A percentile compares a stretch with the other conserved stretches of the same genome.
These are phyloP conservation scores for Leccinum pachyderme DNA, from an alignment of 1,284 basidiomycete genomes.

Conservation along the genomic window DNA sequence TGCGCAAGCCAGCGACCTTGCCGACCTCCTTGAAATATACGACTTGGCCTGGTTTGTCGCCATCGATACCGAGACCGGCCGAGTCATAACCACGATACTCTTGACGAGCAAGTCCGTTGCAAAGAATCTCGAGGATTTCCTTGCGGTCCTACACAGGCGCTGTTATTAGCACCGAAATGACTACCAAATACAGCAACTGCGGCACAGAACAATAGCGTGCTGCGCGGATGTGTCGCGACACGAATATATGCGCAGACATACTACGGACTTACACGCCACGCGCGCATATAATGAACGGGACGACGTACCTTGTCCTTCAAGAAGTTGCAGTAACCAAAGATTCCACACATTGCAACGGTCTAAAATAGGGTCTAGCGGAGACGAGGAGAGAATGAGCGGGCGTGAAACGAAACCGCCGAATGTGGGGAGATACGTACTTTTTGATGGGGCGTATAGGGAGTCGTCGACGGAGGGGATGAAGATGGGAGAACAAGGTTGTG, in stretches of 20 bases:
- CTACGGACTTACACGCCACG: neutral
- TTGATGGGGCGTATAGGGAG: neutral
- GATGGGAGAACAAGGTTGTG: conserved; percentile 22
- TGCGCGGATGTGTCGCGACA: neutral
- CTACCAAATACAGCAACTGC: conserved; percentile 22
- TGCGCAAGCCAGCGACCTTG: conserved; percentile 93
- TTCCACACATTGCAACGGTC: conserved; percentile 75
- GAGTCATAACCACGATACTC: conserved; percentile 99
- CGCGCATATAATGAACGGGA: conserved; percentile 4
- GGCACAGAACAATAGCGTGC: neutral
- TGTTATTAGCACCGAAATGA: conserved; percentile 16
- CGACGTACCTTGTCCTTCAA: conserved; percentile 83
- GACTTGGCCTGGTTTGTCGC: conserved; percentile 78
- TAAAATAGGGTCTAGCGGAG: conserved; percentile 4
- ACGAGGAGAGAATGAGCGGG: conserved; percentile 5
- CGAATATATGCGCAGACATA: conserved; percentile 14
- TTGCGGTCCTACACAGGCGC: conserved; percentile 72
- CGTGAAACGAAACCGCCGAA: neutral
- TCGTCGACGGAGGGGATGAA: conserved; percentile 17
- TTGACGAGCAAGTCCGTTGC: conserved; percentile 90
- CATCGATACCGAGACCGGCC: conserved; percentile 94
- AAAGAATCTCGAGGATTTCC: conserved; percentile 89
- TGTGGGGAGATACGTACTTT: conserved; percentile 18
- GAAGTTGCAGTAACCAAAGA: conserved; percentile 94
- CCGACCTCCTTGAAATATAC: conserved; percentile 98